Percentiles rank a stretch among this genome's conserved stretches.
Evolutionary conservation across 345 rosid genomes (phyloP).

Genomic region (Boechera divaricarpa): DNA sequence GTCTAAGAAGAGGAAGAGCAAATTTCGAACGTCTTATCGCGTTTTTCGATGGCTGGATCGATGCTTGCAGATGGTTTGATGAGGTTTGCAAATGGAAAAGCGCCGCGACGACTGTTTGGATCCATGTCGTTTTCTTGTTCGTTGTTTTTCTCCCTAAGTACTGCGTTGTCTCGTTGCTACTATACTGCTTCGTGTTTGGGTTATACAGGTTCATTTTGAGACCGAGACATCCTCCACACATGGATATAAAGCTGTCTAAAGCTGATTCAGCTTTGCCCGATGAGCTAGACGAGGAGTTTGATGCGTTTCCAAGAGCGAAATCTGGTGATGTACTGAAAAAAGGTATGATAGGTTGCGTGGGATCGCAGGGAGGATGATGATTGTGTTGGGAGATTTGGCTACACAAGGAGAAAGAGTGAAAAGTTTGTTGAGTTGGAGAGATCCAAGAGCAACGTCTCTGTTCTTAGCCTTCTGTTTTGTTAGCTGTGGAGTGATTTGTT

Average conservation of each 20-base stretch:
- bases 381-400: constrained; percentile 47
- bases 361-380: constrained; percentile 46
- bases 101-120: constrained; percentile 49
- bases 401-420: constrained; percentile 68
- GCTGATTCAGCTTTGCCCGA: constrained; percentile 41
- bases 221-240: constrained; percentile 50
- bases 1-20: constrained; percentile 46
- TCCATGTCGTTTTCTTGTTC: constrained; percentile 52
- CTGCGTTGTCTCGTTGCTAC: constrained; percentile 39
- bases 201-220: constrained; percentile 49
- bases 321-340: constrained; percentile 37
- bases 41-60: constrained; percentile 20
- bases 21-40: constrained; percentile 41
- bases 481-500: constrained; percentile 55
- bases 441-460: constrained; percentile 60
- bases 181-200: constrained; percentile 53
- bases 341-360: constrained; percentile 50
- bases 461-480: constrained; percentile 54
- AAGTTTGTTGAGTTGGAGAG: constrained; percentile 65
- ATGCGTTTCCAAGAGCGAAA: constrained; percentile 40
- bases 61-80: constrained; percentile 45
- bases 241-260: constrained; percentile 47
- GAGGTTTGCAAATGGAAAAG: constrained; percentile 46
- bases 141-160: constrained; percentile 48
- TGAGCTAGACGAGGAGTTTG: constrained; percentile 49